phyloP scores from a whole-genome alignment of 768 basidiomycete genomes.

The Collybiopsis luxurians region DNA sequence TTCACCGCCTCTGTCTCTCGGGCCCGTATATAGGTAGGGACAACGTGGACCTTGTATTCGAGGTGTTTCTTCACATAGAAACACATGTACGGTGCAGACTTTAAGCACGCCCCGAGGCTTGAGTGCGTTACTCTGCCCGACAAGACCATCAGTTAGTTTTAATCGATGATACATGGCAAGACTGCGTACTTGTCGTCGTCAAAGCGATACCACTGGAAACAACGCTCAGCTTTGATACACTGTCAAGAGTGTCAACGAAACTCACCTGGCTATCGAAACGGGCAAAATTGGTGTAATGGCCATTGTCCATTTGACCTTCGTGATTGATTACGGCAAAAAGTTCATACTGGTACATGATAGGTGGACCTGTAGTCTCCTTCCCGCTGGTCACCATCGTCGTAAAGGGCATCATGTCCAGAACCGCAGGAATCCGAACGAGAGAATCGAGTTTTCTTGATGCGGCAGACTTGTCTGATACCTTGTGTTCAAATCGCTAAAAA shows the following conservation, averaged over 20 bases:
- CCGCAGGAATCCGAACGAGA: constrained; percentile 77
- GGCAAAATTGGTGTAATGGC: constrained; percentile 90
- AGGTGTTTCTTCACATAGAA: constrained; percentile 91
- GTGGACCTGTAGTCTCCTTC: constrained; percentile 51
- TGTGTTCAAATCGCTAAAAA: constrained; percentile 87
- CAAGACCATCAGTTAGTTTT: constrained; percentile 7
- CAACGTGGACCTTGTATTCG: constrained; percentile 73
- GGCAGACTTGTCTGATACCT: constrained; percentile 65
- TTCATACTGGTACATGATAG: constrained; percentile 82
- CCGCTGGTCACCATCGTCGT: constrained; percentile 62
- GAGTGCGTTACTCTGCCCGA: constrained; percentile 64
- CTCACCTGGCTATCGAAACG: constrained; percentile 82
- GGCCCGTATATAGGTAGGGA: constrained; percentile 63
- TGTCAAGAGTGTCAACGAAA: constrained; percentile 11
- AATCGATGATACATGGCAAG: not conserved
- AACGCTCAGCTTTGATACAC: constrained; percentile 5
- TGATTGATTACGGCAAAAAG: constrained; percentile 93
- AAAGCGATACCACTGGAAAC: constrained; percentile 82
- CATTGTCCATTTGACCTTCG: constrained; percentile 92
- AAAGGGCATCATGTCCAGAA: constrained; percentile 86
- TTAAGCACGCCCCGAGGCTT: constrained; percentile 62
- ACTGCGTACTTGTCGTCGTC: constrained; percentile 84
- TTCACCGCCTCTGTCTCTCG: constrained; percentile 65
- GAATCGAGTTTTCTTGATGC: constrained; percentile 84
- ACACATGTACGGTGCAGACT: constrained; percentile 87